Evolutionary conservation across 2,329 filamentous ascomycete species (phyloP), one percentile per base, ranked within the genome.

Genomic region (Alternaria infectoria): DNA sequence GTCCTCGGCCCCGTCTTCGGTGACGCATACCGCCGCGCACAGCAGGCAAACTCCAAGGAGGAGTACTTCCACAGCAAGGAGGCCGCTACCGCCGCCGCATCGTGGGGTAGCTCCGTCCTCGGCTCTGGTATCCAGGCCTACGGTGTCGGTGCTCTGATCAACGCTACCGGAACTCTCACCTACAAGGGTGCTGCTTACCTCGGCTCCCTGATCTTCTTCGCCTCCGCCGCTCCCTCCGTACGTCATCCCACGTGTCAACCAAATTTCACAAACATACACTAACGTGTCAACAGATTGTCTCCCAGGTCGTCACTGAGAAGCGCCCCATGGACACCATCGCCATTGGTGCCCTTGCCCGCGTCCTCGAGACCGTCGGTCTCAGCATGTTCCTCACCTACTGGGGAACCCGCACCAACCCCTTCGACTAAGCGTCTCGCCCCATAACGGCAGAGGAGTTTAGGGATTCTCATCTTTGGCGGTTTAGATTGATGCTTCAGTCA

Each of bases 111-210:
- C 69, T 96, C 93, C 44, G 87, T 98, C 67, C 85, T 93, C 79
- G 96, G 96, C 80, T 96, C 93, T 61, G 93, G 91, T 64, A 83
- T 97, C 65, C 93, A 97, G 86, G 89, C 91, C 67, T 97, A 97
- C 78, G 93, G 93, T 79, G 91, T 97, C 68, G 93, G 90, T 73
- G 93, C 93, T 66, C 85, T 97, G 57, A 80, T 81, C 86, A 98
- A 98, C 82, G 93, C 94, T 71, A 98, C 95, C 45, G 94, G 93
- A 70, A 97, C 95, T 58, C 86, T 98, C 69, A 93, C 89, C 84
- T 98, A 98, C 87, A 98, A 97, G 89, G 96, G 96, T 74, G 93
- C 96, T 68, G 93, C 95, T 60, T 98, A 97, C 85, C 87, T 98
- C 65, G 96, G 96, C 72, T 87, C 87, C 65, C 85, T 98, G 80